Percentiles rank a stretch among this genome's conserved stretches.
These are phyloP conservation scores for Curvularia sp. DNA, from an alignment of 2,329 filamentous ascomycete species.

Conservation along the genomic window DNA sequence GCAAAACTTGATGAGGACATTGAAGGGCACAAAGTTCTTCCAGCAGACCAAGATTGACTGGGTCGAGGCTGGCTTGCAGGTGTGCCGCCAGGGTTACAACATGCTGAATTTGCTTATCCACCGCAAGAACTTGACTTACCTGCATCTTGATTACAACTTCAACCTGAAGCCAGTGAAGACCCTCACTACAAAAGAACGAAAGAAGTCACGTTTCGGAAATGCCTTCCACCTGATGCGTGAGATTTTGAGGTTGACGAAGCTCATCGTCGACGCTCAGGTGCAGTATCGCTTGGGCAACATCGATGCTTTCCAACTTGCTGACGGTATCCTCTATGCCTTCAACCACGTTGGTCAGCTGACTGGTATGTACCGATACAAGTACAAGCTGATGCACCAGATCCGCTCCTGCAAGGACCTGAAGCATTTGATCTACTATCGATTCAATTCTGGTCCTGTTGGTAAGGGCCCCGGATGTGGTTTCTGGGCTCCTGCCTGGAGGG, in stretches of 20 bases:
- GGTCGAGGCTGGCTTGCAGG: constrained; percentile 98
- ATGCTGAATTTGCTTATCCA: constrained; percentile 98
- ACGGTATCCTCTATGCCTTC: constrained; percentile 98
- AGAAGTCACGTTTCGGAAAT: constrained; percentile 99
- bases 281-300: constrained; percentile 98
- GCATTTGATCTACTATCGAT: constrained; percentile 98
- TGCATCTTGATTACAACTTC: constrained; percentile 99
- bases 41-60: constrained; percentile 99
- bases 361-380: constrained; percentile 99
- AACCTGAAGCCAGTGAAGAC: constrained; percentile 99
- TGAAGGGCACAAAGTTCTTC: constrained; percentile 99
- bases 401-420: constrained; percentile 98
- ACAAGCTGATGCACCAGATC: constrained; percentile 99
- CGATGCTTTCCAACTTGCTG: constrained; percentile 96
- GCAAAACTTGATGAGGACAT: constrained; percentile 84
- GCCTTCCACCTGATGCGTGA: constrained; percentile 99
- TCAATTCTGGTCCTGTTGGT: constrained; percentile 95
- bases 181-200: constrained; percentile 96
- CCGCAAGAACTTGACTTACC: constrained; percentile 96
- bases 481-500: constrained; percentile 98
- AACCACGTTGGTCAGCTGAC: constrained; percentile 98
- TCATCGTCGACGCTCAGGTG: constrained; percentile 98
- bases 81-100: constrained; percentile 98
- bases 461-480: constrained; percentile 98
- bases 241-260: constrained; percentile 91